Evolutionary conservation across 1,284 basidiomycete genomes (phyloP), one percentile per base, ranked within the genome.

Genomic region (Porodaedalea pini): DNA sequence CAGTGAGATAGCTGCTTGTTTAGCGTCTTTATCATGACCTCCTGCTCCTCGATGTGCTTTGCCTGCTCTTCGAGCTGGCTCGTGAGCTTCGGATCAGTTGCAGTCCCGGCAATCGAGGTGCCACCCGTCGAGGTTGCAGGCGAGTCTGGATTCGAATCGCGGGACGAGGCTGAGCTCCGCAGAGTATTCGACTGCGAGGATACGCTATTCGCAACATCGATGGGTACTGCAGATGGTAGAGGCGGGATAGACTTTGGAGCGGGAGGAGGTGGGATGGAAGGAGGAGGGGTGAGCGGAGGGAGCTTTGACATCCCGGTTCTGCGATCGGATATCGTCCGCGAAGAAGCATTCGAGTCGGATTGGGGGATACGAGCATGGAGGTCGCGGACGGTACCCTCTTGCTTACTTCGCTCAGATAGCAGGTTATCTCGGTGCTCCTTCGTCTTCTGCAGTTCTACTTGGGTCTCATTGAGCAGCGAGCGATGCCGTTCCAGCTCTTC

Each of bases 1-100:
- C 92, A 94, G 70, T 95, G 92, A 31, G 85, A 85, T 54, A 97
- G 72, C 72, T 94, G 92, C 72, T 94, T 93, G 72, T 93, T 92
- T 57, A 97, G 80, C 32, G 88, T 94, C 73, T 91, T 90, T 75
- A 96, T 93, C 88, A 90, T 92, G 50, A 79, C 81, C 64, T 93
- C 90, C 68, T 92, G 89, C 73, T 94, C 91, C 27, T 85, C 88
- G 47, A 93, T 76, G 52, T 82, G 82, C 67, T 87, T 90, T 15
- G 79, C 71, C 70, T 92, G 89, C 63, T 89, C 83, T 62, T 90
- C 86, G 10, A 93, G 66, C 65, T 83, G 83, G 51, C 71, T 75
- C 2, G 73, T 65, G 2, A 83, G 52, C 67, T 90, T 87, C 41
- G 76, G 63, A 65, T 92, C 88, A 15, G 69, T 61, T 36, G 68